phyloP scores from a whole-genome alignment of 805 yeast genomes.

The Lachancea fermentati region DNA sequence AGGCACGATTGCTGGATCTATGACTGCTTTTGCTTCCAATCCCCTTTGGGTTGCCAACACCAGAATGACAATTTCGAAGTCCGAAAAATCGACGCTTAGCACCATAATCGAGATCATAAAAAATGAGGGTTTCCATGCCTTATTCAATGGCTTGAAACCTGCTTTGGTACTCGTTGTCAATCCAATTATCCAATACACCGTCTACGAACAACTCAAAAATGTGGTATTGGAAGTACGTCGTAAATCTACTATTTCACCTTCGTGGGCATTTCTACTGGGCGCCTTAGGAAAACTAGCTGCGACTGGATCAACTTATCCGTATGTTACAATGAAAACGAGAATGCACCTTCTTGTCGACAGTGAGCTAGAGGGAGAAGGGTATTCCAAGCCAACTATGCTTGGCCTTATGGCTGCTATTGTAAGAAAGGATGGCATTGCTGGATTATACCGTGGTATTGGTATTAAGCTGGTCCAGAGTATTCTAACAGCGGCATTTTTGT shows the following conservation, averaged over 20 bases:
- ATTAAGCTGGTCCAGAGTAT: conserved; percentile 81
- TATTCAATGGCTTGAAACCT: conserved; percentile 83
- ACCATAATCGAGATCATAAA: conserved; percentile 58
- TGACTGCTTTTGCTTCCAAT: conserved; percentile 75
- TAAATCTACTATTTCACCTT: conserved; percentile 45
- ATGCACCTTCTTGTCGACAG: conserved; percentile 54
- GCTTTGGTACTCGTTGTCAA: conserved; percentile 81
- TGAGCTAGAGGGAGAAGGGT: neutral
- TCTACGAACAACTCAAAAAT: conserved; percentile 81
- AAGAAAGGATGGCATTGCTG: conserved; percentile 63
- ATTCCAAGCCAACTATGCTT: conserved; percentile 30
- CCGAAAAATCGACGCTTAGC: conserved; percentile 42
- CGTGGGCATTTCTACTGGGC: conserved; percentile 80
- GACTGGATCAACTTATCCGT: conserved; percentile 86
- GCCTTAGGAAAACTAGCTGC: conserved; percentile 87
- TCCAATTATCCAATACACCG: conserved; percentile 88
- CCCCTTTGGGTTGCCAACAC: conserved; percentile 97
- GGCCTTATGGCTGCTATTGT: conserved; percentile 54
- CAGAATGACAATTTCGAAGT: conserved; percentile 60
- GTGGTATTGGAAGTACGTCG: conserved; percentile 48
- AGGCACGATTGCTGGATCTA: conserved; percentile 83
- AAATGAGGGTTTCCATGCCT: conserved; percentile 63
- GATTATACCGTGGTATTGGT: conserved; percentile 75
- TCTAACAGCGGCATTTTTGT: conserved; percentile 81
- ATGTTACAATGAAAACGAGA: conserved; percentile 82